Base-by-base conservation (phyloP, 495 filamentous ascomycete genomes). In the Delitschia confertaspora region DNA sequence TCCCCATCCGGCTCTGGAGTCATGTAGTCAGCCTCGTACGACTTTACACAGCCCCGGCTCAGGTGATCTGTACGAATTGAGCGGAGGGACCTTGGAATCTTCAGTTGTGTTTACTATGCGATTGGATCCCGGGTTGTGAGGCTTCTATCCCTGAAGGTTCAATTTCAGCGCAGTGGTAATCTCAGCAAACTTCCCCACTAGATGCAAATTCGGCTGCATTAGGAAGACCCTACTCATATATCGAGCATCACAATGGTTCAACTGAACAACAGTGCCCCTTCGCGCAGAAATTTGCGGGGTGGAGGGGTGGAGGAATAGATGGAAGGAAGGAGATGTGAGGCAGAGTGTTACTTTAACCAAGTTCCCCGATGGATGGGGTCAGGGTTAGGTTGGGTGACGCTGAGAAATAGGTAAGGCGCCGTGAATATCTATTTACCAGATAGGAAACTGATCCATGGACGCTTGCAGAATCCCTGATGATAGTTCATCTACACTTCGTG, bases 181-280 rank as follows among this genome's bases (percentile, higher is more conserved):
- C n/a, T n/a, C n/a, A n/a, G n/a, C n/a, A n/a, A n/a, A n/a, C n/a
- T n/a, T n/a, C n/a, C n/a, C n/a, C n/a, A n/a, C n/a, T 20, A 38
- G 49, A 8, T 13, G 49, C 9, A 34, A 33, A 11, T 9, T 11
- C 1, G 49, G 49, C 6, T 53, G 49, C 0, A 54, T 56, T 6
- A 60, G 54, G 60, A 57, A 65, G 38, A 64, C 45, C 32, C 32
- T 65, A 17, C 59, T 61, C 0, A 64, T 65, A 39, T 62, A 64
- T 33, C 63, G 24, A 36, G 63, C 5, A 61, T 66, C 32, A n/a
- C n/a, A n/a, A n/a, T n/a, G n/a, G n/a, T n/a, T 66, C 61, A 43
- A 54, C 63, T 11, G 63, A 61, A 1, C 62, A 65, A 56, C 62
- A 65, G 43, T 64, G 62, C 29, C 60, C 62, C 24, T 38, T 65